Evolutionary conservation across 2,329 filamentous ascomycete species (phyloP), one percentile per base, ranked within the genome.

Genomic region (Chaetomiaceae sp.): DNA sequence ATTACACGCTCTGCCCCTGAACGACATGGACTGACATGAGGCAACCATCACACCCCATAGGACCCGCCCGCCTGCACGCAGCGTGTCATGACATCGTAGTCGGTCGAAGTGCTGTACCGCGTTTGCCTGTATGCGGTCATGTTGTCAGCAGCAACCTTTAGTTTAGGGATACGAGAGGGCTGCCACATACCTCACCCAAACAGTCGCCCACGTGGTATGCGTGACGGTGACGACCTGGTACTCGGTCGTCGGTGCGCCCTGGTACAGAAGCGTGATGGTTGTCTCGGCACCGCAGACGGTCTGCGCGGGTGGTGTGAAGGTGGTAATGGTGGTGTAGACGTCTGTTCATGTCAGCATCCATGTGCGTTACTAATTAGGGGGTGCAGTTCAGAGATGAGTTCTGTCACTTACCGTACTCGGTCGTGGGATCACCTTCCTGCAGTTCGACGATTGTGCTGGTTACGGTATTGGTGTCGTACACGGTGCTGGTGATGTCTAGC

Each of bases 171-270:
- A 24, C 22, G 22, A 5, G 6, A 24, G 22, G 11, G 29, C 24
- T 24, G 8, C 18, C 3, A 52, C 50, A 18, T 47, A 58, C 50
- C 56, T 50, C 36, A 58, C 47, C 54, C 54, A 59, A 4, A 59
- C 50, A 3, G 54, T 59, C 17, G 44, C 39, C 47, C 48, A 57
- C 0, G 56, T 58, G 42, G 53, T 56, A 43, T 55, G 56, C 3
- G 56, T 59, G 36, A 56, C 48, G 35, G 56, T 56, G 15, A 48
- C 37, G 6, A 58, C 48, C 15, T 55, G 29, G 45, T 56, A 58
- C n/a, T 56, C 42, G 5, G 57, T 59, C 38, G 48, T 47, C 2
- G 56, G 49, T 8, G 54, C 45, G 18, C 56, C 57, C 37, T 59
- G 50, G 47, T 56, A 59, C 22, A 38, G 50, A 10, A 53, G 43